Evolutionary conservation across 306 rosid species (phyloP).

Genomic region (Fagus crenata): DNA sequence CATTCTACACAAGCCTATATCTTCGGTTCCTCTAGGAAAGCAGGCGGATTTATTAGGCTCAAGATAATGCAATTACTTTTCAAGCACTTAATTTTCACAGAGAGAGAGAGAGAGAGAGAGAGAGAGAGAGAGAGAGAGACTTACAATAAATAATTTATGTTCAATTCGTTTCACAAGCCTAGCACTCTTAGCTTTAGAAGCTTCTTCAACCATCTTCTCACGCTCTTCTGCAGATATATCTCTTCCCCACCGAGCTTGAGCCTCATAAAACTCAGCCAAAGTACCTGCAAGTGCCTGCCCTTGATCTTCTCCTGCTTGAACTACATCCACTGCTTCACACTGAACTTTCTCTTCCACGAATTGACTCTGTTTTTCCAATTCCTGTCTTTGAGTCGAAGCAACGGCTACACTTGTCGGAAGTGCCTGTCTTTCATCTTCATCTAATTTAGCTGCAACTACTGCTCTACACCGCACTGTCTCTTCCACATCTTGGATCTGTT

Average conservation of each 20-base stretch:
- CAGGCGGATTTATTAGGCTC: conserved; percentile 5
- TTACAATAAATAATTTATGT: conserved; percentile 65
- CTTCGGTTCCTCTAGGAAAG: conserved; percentile 2
- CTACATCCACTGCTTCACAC: conserved; percentile 37
- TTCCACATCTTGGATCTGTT: conserved; percentile 76
- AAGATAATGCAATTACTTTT: conserved; percentile 19
- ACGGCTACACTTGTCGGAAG: conserved; percentile 71
- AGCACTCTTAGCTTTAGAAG: conserved; percentile 53
- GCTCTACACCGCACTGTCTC: conserved; percentile 55
- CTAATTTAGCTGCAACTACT: conserved; percentile 38
- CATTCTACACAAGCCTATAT: not conserved
- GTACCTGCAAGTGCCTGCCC: conserved; percentile 75
- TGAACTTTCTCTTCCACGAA: conserved; percentile 71
- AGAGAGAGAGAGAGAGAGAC: conserved; percentile 37
- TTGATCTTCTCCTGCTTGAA: conserved; percentile 46
- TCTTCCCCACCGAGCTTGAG: conserved; percentile 81
- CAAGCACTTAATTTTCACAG: conserved; percentile 31
- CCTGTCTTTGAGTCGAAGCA: conserved; percentile 71
- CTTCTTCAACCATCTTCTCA: conserved; percentile 76
- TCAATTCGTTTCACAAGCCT: conserved; percentile 69
- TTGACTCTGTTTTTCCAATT: conserved; percentile 62
- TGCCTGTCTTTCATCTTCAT: conserved; percentile 45
- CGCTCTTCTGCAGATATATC: conserved; percentile 71
- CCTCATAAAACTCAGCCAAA: conserved; percentile 82
- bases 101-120: conserved; percentile 1